Conservation (phyloP, 2,329 filamentous ascomycete species). For the Arthroderma sp. region DNA sequence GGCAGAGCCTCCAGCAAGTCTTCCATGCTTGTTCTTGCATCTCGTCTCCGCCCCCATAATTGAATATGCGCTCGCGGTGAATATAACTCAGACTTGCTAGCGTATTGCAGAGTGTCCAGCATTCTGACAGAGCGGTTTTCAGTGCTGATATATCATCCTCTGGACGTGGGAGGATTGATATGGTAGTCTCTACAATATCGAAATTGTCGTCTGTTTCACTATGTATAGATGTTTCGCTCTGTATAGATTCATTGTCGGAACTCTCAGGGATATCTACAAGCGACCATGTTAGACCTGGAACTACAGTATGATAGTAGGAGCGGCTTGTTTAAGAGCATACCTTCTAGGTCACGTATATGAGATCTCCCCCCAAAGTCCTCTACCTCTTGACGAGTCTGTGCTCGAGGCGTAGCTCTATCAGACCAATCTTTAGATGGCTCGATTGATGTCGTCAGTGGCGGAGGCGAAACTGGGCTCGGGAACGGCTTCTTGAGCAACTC, state of each 20-base stretch:
- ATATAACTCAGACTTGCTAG: conserved; percentile 72
- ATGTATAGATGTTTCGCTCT: background rate
- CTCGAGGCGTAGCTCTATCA: conserved; percentile 63
- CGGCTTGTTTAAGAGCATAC: conserved; percentile 35
- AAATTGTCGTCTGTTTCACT: background rate
- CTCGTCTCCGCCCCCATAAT: conserved; percentile 58
- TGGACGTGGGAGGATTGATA: conserved; percentile 34
- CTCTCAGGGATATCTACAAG: conserved; percentile 23
- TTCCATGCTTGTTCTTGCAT: conserved; percentile 84
- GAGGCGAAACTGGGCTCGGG: conserved; percentile 44
- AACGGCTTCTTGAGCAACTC: conserved; percentile 13
- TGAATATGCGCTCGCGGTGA: conserved; percentile 67
- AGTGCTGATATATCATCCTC: conserved; percentile 51
- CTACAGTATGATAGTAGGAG: background rate
- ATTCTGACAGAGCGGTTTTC: conserved; percentile 68
- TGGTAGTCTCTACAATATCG: conserved; percentile 1
- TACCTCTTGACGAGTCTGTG: conserved; percentile 68
- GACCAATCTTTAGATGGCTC: conserved; percentile 51
- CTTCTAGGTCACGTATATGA: conserved; percentile 63
- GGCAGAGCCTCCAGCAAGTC: conserved; percentile 85
- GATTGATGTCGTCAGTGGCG: conserved; percentile 63
- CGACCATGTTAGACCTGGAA: conserved; percentile 16
- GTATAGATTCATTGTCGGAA: conserved; percentile 10
- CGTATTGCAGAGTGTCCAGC: conserved; percentile 89
- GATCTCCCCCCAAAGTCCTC: conserved; percentile 39